Base-by-base conservation (phyloP, 495 filamentous ascomycete species). In the Chaetomium cochliodes region DNA sequence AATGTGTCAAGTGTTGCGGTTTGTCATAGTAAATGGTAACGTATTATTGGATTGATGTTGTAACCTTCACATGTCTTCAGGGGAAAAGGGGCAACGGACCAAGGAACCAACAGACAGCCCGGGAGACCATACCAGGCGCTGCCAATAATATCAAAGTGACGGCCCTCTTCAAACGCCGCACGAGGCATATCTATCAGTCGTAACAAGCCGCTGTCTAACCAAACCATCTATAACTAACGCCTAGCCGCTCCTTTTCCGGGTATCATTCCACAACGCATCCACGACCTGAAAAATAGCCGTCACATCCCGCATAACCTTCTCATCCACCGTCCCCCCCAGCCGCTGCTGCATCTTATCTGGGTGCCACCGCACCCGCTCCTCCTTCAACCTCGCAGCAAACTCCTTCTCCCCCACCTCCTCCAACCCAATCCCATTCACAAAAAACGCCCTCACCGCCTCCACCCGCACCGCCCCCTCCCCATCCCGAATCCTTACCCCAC, bases 291-390 rank as follows among this genome's bases (percentile, higher is more conserved):
- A 98, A 12, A 97, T 88, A 7, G 89, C 88, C 15, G 93, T 98
- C 18, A 98, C 90, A 56, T 77, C 72, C 55, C 83, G 84, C 77
- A 88, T 88, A 74, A 96, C 83, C 2, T 87, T 85, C 3, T 80
- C 76, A 20, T 89, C 85, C 51, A 91, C 87, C 62, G 82, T 75
- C 0, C 82, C 85, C 2, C 92, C 90, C 68, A 93, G 87, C 53
- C 87, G 85, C 77, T 98, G 96, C 80, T 96, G 92, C 39, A 98
- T 90, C 81, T 98, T 99, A 77, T 99, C 94, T 12, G 94, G 94
- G 84, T 99, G 94, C 94, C 94, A 99, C 12, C 92, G 79, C 12
- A 98, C 86, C 44, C 94, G 84, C 79, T 99, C 94, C 20, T 83
- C 74, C 77, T 97, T 98, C 44, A 99, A 77, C 30, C 85, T 79